Base-by-base conservation (phyloP, 23 red algal genomes). In the Gracilaria domingensis region DNA sequence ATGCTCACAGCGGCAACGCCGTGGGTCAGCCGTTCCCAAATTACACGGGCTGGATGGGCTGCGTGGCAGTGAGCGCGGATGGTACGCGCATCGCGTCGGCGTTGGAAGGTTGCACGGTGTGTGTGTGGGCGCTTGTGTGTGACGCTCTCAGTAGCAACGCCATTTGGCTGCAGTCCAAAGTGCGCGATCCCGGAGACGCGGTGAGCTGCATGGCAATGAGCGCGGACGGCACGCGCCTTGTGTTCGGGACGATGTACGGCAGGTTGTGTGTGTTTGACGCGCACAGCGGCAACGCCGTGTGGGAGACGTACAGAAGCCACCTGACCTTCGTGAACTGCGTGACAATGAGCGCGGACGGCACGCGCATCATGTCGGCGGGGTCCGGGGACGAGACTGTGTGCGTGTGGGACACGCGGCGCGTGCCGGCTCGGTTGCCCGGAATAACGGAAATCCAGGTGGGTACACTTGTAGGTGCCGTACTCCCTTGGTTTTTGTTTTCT, bases 311-410 rank as follows among this genome's bases (percentile, higher is more conserved):
- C 45, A 12, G 12, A 48, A 12, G 45, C 12, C 45, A 48, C 45
- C 5, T 12, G 12, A 12, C 5, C 45, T 8, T 5, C 5, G 45
- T 48, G 45, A 48, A 12, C 5, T 48, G 45, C 45, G 45, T 75
- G 21, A 28, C 69, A 30, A 9, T 75, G 36, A 42, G 35, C 35
- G 35, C 20, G 21, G 69, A 75, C 44, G 69, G 69, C 20, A 34
- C 21, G 7, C 9, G 29, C 8, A 75, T 75, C 21, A 9, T 75
- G 28, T 75, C n/a, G n/a, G n/a, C 69, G 23, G 69, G 69, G 29
- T 75, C 69, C 34, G 21, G 69, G 23, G 69, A 75, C 13, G 8
- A 34, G 44, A 75, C 69, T n/a, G 20, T 75, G 69, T 28, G 69
- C 8, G 69, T 75, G 3, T 75, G 69, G 69, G 29, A 66, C 61